Evolutionary conservation across 768 basidiomycete genomes (phyloP).

Genomic region (Naganishia kalamii): DNA sequence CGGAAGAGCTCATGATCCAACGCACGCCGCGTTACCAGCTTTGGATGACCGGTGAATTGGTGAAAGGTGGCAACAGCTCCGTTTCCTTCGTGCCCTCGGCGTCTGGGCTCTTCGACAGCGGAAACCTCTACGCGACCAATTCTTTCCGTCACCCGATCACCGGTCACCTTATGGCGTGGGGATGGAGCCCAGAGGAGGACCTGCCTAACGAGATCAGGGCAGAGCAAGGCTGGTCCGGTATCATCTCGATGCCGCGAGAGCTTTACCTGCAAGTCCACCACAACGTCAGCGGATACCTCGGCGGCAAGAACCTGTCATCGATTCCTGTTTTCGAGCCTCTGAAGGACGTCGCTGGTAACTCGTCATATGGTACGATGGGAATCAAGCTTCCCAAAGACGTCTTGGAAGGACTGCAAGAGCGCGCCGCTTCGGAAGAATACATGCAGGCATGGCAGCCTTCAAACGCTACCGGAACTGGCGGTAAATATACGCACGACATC

Average conservation of each 20-base stretch:
- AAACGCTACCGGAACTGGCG: background rate
- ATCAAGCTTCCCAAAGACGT: slow-evolving; percentile 4
- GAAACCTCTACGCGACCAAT: slow-evolving; percentile 21
- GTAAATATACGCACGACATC: background rate
- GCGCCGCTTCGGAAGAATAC: background rate
- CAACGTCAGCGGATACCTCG: slow-evolving; percentile 1
- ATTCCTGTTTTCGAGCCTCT: slow-evolving; percentile 1
- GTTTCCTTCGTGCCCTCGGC: background rate
- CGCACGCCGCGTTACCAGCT: slow-evolving; percentile 15
- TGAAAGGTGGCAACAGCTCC: background rate
- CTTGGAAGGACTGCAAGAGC: background rate
- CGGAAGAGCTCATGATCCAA: background rate
- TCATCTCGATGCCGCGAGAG: slow-evolving; percentile 22
- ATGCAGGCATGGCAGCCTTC: background rate
- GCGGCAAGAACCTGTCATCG: background rate
- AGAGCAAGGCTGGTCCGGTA: slow-evolving; percentile 26
- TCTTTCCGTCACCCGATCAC: slow-evolving; percentile 13
- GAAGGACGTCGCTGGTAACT: background rate
- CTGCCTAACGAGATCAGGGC: slow-evolving; percentile 6
- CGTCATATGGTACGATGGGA: slow-evolving; percentile 3
- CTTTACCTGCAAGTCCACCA: slow-evolving; percentile 14
- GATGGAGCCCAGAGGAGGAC: slow-evolving; percentile 27
- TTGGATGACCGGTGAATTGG: slow-evolving; percentile 16
- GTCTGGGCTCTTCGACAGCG: slow-evolving; percentile 21
- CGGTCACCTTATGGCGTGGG: slow-evolving; percentile 11